Evolutionary conservation across 192 early-diverging fungal species (phyloP), one percentile per base, ranked within the genome.

Genomic region (Coemansia aciculifera): DNA sequence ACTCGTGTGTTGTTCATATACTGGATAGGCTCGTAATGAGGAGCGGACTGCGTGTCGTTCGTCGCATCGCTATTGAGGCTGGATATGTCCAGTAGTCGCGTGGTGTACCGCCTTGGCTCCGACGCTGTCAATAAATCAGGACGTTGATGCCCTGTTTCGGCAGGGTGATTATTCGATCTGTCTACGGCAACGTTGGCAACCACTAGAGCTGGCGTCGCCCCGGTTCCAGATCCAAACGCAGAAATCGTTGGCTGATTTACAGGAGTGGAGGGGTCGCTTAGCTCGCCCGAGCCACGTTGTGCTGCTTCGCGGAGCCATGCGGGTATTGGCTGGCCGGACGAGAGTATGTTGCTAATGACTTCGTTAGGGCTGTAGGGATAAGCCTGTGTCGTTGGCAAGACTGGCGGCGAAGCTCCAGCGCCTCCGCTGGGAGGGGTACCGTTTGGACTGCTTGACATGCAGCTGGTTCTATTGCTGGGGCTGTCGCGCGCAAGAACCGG

Each of bases 251-350:
- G 19, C 8, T 48, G 46, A n/a, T 9, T 48, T 19, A 48, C 46
- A 48, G 46, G 19, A 48, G 46, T 48, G 8, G 46, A 2, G 6
- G 46, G 19, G 19, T 21, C 46, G 19, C 46, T 48, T 48, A 19
- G 19, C 19, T 48, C 46, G 46, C 46, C 46, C 19, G 46, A 48
- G n/a, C 46, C 46, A 48, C 19, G 46, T 21, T 48, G 46, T 5
- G 46, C 75, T 10, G 80, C 80, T 17, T 83, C 80, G 17, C 80
- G 71, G 24, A 83, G 59, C 80, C 80, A 83, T 2, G 72, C 67
- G n/a, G 80, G 80, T 51, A 83, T 83, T 8, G 80, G 80, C 57
- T 83, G 75, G 4, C 75, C 75, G 1, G 80, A 83, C 1, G 77
- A 66, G 40, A 83, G 67, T 15, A 83, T 83, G 66, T 71, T 68